phyloP scores from a whole-genome alignment of 1,139 yeast genomes.

The Debaryomycetaceae sp. region DNA sequence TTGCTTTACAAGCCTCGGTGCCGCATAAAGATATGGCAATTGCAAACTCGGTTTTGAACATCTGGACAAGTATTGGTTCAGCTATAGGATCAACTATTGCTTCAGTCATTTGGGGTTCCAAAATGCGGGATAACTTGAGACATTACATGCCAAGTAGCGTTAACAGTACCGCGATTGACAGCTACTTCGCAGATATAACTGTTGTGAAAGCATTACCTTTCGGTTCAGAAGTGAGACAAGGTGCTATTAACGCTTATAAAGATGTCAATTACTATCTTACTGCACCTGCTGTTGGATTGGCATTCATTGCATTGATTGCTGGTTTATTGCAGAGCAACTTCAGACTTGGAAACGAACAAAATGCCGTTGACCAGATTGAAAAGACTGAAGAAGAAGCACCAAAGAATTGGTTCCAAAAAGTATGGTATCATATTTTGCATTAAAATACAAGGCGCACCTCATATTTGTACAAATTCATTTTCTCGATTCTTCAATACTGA shows the following conservation, averaged over 20 bases:
- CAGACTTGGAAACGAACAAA: slow-evolving; percentile 28
- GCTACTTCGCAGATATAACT: slow-evolving; percentile 14
- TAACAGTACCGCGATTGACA: slow-evolving; percentile 10
- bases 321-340: slow-evolving; percentile 29
- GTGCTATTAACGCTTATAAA: slow-evolving; percentile 24
- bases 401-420: no score
- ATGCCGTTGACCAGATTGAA: slow-evolving; percentile 18
- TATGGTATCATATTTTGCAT: no score
- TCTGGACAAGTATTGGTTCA: slow-evolving; percentile 40
- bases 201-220: slow-evolving; percentile 14
- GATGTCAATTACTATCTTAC: slow-evolving; percentile 19
- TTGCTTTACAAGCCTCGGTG: slow-evolving; percentile 33
- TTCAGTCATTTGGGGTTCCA: slow-evolving; percentile 47
- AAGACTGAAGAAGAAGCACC: slow-evolving; percentile 1
- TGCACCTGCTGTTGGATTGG: slow-evolving; percentile 21
- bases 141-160: slow-evolving; percentile 18
- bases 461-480: no score
- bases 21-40: slow-evolving; percentile 47
- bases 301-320: slow-evolving; percentile 19
- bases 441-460: no score
- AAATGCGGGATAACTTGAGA: slow-evolving; percentile 27
- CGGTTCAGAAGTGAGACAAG: slow-evolving; percentile 22
- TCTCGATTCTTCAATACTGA: no score
- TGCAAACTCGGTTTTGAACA: slow-evolving; percentile 38
- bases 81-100: slow-evolving; percentile 45